A percentile compares a stretch with the other conserved stretches of the same genome.
Evolutionary conservation across 2,329 filamentous ascomycete genomes (phyloP).

Genomic region (Claviceps sp.): DNA sequence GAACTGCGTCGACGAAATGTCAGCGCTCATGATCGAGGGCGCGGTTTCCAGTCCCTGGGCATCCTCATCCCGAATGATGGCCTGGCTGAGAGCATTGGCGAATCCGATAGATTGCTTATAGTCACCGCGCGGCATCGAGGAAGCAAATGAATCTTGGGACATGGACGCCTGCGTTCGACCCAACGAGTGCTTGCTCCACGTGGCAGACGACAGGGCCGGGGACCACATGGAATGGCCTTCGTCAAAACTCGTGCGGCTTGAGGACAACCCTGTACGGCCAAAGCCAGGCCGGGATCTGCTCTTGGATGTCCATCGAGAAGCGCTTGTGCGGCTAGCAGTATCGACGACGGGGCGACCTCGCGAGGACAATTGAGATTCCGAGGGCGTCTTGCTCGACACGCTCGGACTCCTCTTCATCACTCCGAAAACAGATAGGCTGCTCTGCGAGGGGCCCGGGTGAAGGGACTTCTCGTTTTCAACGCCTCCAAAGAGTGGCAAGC

Average conservation of each 20-base stretch:
- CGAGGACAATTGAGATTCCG: constrained; percentile 57
- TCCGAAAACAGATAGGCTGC: constrained; percentile 58
- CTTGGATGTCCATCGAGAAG: constrained; percentile 71
- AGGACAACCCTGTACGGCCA: constrained; percentile 68
- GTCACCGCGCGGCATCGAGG: constrained; percentile 60
- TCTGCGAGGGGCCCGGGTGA: constrained; percentile 31
- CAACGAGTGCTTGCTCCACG: constrained; percentile 88
- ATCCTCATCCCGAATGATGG: constrained; percentile 83
- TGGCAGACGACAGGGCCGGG: constrained; percentile 71
- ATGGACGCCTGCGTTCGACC: constrained; percentile 84
- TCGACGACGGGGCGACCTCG: constrained; percentile 57
- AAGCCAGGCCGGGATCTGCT: constrained; percentile 66
- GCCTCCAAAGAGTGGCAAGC: constrained; percentile 70
- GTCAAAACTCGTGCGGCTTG: constrained; percentile 87
- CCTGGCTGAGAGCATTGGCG: constrained; percentile 89
- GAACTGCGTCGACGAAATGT: constrained; percentile 46
- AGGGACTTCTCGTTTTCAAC: constrained; percentile 33
- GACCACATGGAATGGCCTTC: constrained; percentile 86
- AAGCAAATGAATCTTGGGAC: constrained; percentile 82
- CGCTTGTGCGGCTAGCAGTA: constrained; percentile 39
- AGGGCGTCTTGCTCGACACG: constrained; percentile 84
- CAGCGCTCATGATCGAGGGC: constrained; percentile 44
- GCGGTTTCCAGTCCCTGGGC: constrained; percentile 36
- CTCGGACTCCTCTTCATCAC: constrained; percentile 79
- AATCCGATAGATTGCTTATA: constrained; percentile 97